Conservation (phyloP, 1,284 basidiomycete genomes). For the Cryptococcus sp. region DNA sequence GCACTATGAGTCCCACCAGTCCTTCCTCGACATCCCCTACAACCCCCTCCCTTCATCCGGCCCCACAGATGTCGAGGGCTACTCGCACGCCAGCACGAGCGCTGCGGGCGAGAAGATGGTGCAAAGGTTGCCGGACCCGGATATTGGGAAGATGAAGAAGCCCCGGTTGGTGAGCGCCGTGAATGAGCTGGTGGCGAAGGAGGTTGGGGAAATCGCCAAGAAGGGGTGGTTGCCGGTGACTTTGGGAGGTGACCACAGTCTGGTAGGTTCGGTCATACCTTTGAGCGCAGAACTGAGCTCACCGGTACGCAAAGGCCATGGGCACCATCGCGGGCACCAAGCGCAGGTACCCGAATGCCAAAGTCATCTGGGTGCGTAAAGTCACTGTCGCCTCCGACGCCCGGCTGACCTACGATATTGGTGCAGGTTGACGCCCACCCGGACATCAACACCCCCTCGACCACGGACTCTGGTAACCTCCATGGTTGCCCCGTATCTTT, state of each 20-base stretch:
- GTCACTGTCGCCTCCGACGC: constrained; percentile 21
- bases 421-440: constrained; percentile 72
- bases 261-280: constrained; percentile 58
- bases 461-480: constrained; percentile 88
- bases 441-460: constrained; percentile 88
- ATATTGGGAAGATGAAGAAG: constrained; percentile 84
- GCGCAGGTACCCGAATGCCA: constrained; percentile 58
- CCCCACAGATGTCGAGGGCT: not conserved
- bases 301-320: constrained; percentile 63
- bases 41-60: constrained; percentile 27
- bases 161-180: constrained; percentile 83
- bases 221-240: constrained; percentile 82
- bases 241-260: constrained; percentile 92
- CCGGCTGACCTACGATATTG: constrained; percentile 27
- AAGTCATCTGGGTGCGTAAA: constrained; percentile 74
- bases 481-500: constrained; percentile 99
- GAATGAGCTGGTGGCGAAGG: constrained; percentile 71
- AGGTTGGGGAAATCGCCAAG: constrained; percentile 69
- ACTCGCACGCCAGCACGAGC: not conserved
- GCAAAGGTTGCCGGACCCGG: constrained; percentile 52
- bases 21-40: constrained; percentile 69
- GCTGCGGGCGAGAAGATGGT: constrained; percentile 5
- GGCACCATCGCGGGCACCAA: constrained; percentile 61
- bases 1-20: constrained; percentile 80
- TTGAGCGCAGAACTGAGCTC: not conserved